These are phyloP conservation scores for Austroboletus niveus DNA, from an alignment of 1,284 basidiomycete genomes.

Conservation along the genomic window DNA sequence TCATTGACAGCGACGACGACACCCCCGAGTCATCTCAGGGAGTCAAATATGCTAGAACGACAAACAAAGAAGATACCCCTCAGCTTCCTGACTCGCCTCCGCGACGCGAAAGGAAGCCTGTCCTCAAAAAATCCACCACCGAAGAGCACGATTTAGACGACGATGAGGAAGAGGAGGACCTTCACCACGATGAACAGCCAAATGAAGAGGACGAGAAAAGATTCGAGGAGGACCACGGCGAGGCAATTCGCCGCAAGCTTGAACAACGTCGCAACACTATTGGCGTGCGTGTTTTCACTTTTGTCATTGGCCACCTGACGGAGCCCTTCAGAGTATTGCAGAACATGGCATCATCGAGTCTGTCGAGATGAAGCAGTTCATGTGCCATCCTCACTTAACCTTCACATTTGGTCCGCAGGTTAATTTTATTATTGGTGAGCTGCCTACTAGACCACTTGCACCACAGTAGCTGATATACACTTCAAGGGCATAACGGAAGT, in stretches of 20 bases:
- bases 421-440: slow-evolving; percentile 92
- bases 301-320: neutral
- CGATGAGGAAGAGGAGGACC: slow-evolving; percentile 29
- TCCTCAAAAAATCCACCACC: slow-evolving; percentile 16
- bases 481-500: slow-evolving; percentile 77
- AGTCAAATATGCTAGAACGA: slow-evolving; percentile 32
- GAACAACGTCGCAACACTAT: slow-evolving; percentile 51
- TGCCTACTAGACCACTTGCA: neutral
- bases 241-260: slow-evolving; percentile 52
- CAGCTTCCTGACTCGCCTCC: slow-evolving; percentile 6
- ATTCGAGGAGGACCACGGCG: slow-evolving; percentile 60
- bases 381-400: slow-evolving; percentile 88
- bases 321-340: slow-evolving; percentile 57
- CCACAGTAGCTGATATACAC: slow-evolving; percentile 2
- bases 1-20: slow-evolving; percentile 27
- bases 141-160: slow-evolving; percentile 36
- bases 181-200: slow-evolving; percentile 30
- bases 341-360: slow-evolving; percentile 86
- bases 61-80: slow-evolving; percentile 22
- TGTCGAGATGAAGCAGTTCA: slow-evolving; percentile 90
- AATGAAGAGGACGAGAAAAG: slow-evolving; percentile 52
- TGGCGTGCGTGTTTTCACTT: slow-evolving; percentile 47
- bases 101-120: slow-evolving; percentile 12
- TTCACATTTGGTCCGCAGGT: slow-evolving; percentile 88
- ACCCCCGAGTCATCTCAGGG: slow-evolving; percentile 21